Percentiles rank a stretch among this genome's conserved stretches.
These are phyloP conservation scores for Clarkia xantiana DNA, from an alignment of 345 rosid genomes.

Conservation along the genomic window DNA sequence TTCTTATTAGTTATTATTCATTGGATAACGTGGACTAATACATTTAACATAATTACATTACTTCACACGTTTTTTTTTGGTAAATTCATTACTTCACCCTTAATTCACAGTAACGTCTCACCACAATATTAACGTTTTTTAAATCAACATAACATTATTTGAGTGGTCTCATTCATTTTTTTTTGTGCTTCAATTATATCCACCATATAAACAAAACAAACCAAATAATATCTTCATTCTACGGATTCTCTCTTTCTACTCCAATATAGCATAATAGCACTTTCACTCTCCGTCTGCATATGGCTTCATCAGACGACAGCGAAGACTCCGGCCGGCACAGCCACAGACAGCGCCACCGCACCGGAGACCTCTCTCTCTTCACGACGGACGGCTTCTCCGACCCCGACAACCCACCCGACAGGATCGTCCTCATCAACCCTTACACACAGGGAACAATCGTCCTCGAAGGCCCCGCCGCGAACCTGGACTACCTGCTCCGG, in stretches of 20 bases:
- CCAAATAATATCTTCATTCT: no score
- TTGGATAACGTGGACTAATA: no score
- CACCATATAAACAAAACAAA: no score
- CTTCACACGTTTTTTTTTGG: no score
- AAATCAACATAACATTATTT: no score
- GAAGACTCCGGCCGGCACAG: slow-evolving; percentile 16
- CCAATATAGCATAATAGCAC: background rate
- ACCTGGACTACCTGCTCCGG: slow-evolving; percentile 22
- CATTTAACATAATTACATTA: no score
- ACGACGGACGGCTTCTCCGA: background rate
- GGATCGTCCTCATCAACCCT: slow-evolving; percentile 60
- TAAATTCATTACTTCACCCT: no score
- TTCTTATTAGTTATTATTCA: no score
- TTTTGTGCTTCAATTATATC: no score
- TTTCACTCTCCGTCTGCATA: background rate
- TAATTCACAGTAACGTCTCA: no score
- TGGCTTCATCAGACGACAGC: slow-evolving; percentile 10
- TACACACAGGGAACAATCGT: slow-evolving; percentile 63
- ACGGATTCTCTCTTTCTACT: background rate
- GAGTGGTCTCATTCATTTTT: no score
- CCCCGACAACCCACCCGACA: slow-evolving; percentile 18
- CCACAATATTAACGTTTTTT: no score
- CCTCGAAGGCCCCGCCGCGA: slow-evolving; percentile 23
- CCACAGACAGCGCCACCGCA: slow-evolving; percentile 1
- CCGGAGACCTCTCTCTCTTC: slow-evolving; percentile 24